Evolutionary conservation across 2,329 filamentous ascomycete species (phyloP), one percentile per base, ranked within the genome.

Genomic region (Alternaria gansuensis): DNA sequence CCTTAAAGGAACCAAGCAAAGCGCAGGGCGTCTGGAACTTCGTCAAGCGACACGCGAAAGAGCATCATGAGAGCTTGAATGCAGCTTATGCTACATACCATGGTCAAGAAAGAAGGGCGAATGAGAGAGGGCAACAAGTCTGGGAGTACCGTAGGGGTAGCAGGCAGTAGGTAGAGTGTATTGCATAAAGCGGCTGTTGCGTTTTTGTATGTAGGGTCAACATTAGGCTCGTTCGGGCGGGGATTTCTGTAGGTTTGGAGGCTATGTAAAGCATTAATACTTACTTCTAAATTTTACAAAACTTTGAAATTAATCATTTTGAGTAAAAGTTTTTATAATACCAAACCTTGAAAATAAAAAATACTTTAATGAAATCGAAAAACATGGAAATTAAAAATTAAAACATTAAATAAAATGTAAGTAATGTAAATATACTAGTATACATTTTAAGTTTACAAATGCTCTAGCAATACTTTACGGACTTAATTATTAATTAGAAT

Each of bases 11-110:
- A 13, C 10, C 17, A 49, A 61, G 55, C 51, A 62, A 58, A 55
- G 51, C 51, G 14, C 29, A 26, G 13, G 39, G 48, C 26, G 13
- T 67, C 2, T 71, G 66, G 66, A 41, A 48, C 5, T 51, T 59
- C 5, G 48, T 74, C 45, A 70, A 70, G 54, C 41, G 55, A 9
- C 64, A 64, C 31, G 60, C 58, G 1, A 64, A 51, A 17, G 64
- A 71, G 45, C 71, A 74, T 34, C 69, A 71, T 36, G 45, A 63
- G n/a, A 58, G 57, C 28, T 46, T 69, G 21, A 70, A 69, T 28
- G 64, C 61, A 2, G 66, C 62, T 14, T 72, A 65, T 55, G 63
- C 50, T 9, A 36, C 51, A 17, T 67, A 70, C 49, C 72, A 74
- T 31, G 68, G 71, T 4, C 60, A 59, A 10, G 59, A 60, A 9